These are phyloP conservation scores for Groenewaldozyma auringiensis DNA, from an alignment of 1,139 yeast genomes.

Conservation along the genomic window DNA sequence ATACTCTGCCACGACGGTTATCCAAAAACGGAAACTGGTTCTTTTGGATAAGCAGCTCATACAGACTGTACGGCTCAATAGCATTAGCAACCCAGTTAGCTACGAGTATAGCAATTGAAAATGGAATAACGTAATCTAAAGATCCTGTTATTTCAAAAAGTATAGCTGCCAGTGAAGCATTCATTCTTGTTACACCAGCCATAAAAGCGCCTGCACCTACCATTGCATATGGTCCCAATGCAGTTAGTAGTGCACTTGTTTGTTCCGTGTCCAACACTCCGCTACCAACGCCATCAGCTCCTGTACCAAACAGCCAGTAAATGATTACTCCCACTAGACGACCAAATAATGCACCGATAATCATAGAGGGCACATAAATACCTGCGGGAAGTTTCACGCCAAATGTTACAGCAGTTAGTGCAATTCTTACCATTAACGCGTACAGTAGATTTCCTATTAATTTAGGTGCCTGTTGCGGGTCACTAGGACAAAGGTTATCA, in stretches of 20 bases:
- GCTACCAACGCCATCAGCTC: slow-evolving; percentile 8
- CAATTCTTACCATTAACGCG: slow-evolving; percentile 43
- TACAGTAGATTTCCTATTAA: slow-evolving; percentile 35
- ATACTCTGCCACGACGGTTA: slow-evolving; percentile 32
- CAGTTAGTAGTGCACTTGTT: slow-evolving; percentile 4
- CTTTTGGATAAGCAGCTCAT: slow-evolving; percentile 43
- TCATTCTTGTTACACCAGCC: slow-evolving; percentile 66
- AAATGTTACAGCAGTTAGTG: slow-evolving; percentile 47
- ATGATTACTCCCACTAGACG: slow-evolving; percentile 44
- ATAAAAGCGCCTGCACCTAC: slow-evolving; percentile 61
- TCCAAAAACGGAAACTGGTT: slow-evolving; percentile 53
- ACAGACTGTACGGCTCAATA: slow-evolving; percentile 46
- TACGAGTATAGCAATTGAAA: slow-evolving; percentile 49
- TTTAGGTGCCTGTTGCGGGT: slow-evolving; percentile 27
- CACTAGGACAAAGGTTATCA: slow-evolving; percentile 38
- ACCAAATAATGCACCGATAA: slow-evolving; percentile 59
- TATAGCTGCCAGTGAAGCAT: slow-evolving; percentile 52
- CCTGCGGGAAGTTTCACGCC: slow-evolving; percentile 62
- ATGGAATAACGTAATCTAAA: slow-evolving; percentile 53
- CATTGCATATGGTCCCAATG: slow-evolving; percentile 55
- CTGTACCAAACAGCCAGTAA: slow-evolving; percentile 33
- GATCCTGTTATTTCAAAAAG: slow-evolving; percentile 55
- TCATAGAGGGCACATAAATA: slow-evolving; percentile 64
- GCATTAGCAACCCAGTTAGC: slow-evolving; percentile 53
- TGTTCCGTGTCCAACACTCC: slow-evolving; percentile 9